phyloP scores from a whole-genome alignment of 2,329 filamentous ascomycete genomes.

The Botrytis byssoidea region DNA sequence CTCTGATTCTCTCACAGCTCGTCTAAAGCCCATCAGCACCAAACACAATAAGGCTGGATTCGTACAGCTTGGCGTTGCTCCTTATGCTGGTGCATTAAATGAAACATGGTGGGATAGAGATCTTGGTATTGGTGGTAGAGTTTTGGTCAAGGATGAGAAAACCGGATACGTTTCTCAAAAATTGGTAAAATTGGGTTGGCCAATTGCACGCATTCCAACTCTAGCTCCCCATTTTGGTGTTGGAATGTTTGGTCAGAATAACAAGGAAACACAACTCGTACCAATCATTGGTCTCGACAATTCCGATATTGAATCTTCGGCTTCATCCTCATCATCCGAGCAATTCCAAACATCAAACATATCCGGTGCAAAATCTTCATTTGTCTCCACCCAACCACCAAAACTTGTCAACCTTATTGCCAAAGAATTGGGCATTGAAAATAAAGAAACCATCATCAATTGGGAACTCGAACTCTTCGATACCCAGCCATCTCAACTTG shows the following conservation, averaged over 20 bases:
- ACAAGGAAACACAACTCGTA: constrained; percentile 89
- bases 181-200: constrained; percentile 91
- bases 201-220: constrained; percentile 87
- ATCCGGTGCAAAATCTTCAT: constrained; percentile 48
- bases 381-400: constrained; percentile 79
- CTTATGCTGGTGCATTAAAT: constrained; percentile 85
- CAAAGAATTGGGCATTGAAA: constrained; percentile 69
- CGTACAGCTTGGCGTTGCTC: constrained; percentile 84
- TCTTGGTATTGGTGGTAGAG: constrained; percentile 83
- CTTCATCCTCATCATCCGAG: constrained; percentile 26
- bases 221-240: constrained; percentile 92
- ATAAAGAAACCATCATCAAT: constrained; percentile 76
- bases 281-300: constrained; percentile 90
- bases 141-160: constrained; percentile 72
- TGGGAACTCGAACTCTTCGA: constrained; percentile 98
- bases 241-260: constrained; percentile 64
- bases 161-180: constrained; percentile 75
- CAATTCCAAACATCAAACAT: constrained; percentile 36
- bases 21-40: constrained; percentile 85
- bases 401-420: constrained; percentile 82
- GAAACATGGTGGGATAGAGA: constrained; percentile 97
- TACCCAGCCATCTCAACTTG: constrained; percentile 76
- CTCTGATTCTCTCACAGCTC: constrained; percentile 87
- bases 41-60: constrained; percentile 84
- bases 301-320: constrained; percentile 50